Percentiles rank a stretch among this genome's conserved stretches.
Conservation (phyloP, 148 eudicot genomes). For the Nyssa sinensis region DNA sequence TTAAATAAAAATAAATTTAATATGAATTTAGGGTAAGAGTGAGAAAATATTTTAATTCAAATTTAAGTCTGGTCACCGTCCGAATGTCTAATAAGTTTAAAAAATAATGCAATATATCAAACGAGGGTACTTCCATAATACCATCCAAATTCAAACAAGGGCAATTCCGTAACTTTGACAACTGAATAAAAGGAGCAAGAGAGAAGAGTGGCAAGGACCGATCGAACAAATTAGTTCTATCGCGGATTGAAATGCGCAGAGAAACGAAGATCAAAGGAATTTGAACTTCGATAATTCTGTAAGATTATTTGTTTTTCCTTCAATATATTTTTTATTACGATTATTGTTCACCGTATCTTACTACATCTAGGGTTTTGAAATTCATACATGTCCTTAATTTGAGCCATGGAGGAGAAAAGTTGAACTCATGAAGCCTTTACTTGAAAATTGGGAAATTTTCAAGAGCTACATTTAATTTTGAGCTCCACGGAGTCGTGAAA, state of each 20-base stretch:
- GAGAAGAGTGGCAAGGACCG: background rate
- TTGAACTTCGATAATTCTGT: background rate
- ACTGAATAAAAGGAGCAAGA: background rate
- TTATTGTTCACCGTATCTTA: background rate
- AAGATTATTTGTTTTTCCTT: conserved; percentile 2
- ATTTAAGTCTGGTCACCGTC: too few species aligned
- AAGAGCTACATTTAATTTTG: too few species aligned
- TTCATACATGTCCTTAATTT: background rate
- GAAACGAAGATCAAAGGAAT: background rate
- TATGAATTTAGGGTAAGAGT: too few species aligned
- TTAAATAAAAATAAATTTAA: too few species aligned
- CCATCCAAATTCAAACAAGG: background rate
- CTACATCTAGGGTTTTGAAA: conserved; percentile 1
- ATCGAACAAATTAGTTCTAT: background rate
- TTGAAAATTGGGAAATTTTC: background rate
- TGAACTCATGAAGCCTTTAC: background rate
- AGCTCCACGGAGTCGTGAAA: background rate
- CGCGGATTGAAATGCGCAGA: background rate
- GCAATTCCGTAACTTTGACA: conserved; percentile 10
- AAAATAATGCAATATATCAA: too few species aligned
- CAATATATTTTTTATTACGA: background rate
- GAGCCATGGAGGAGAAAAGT: too few species aligned
- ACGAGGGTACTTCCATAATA: too few species aligned
- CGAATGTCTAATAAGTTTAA: too few species aligned
- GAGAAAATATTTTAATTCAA: too few species aligned